Percentiles rank a stretch among this genome's conserved stretches.
phyloP scores from a whole-genome alignment of 2,329 filamentous ascomycete species.

The Cytospora mali region DNA sequence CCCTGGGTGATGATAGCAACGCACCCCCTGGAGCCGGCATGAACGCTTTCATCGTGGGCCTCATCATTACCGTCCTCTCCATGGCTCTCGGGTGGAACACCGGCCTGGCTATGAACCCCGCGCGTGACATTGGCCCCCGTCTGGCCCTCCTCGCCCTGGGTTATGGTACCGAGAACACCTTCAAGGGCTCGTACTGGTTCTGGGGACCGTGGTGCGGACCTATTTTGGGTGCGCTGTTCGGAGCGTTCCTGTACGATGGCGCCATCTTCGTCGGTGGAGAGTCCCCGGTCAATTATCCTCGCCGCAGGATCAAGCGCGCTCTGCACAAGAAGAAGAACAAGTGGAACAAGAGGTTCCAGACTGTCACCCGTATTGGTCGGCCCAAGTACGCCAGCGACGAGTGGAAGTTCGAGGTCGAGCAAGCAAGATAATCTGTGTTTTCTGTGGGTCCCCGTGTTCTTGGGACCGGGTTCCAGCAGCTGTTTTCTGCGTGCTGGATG shows the following conservation, averaged over 20 bases:
- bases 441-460: background rate
- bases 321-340: slow-evolving; percentile 47
- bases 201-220: slow-evolving; percentile 47
- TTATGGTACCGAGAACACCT: slow-evolving; percentile 43
- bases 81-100: slow-evolving; percentile 51
- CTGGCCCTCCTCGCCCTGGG: slow-evolving; percentile 48
- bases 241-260: slow-evolving; percentile 53
- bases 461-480: background rate
- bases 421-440: background rate
- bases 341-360: slow-evolving; percentile 30
- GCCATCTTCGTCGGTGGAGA: slow-evolving; percentile 54
- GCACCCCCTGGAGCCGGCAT: slow-evolving; percentile 53
- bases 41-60: slow-evolving; percentile 52
- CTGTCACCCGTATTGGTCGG: slow-evolving; percentile 7
- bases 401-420: slow-evolving; percentile 23
- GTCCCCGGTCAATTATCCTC: slow-evolving; percentile 53
- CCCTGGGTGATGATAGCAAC: slow-evolving; percentile 49
- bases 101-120: slow-evolving; percentile 51
- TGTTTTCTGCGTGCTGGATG: background rate
- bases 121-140: slow-evolving; percentile 52
- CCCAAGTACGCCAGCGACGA: slow-evolving; percentile 27
- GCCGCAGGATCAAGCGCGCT: slow-evolving; percentile 43
- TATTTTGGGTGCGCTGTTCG: slow-evolving; percentile 43
- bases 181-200: slow-evolving; percentile 48
- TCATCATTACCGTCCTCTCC: slow-evolving; percentile 41